Evolutionary conservation across 2,329 filamentous ascomycete genomes (phyloP).

Genomic region (Dendrostoma leiphaemia): DNA sequence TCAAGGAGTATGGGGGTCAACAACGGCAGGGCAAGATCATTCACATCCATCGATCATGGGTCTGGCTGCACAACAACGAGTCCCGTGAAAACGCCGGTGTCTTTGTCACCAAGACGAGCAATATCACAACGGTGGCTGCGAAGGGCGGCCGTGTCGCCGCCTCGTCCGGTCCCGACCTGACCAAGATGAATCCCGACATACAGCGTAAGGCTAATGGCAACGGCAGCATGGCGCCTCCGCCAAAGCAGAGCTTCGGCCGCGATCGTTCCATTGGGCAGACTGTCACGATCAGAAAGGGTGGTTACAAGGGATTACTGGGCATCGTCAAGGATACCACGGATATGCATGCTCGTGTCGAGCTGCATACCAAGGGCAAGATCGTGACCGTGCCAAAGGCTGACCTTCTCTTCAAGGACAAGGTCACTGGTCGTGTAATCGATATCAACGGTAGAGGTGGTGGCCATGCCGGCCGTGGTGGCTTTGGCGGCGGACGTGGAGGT

Average conservation of each 20-base stretch:
- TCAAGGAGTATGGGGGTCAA: conserved; percentile 87
- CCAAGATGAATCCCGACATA: conserved; percentile 88
- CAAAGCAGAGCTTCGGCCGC: conserved; percentile 63
- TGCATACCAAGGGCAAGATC: conserved; percentile 92
- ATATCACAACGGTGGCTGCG: conserved; percentile 87
- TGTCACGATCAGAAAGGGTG: conserved; percentile 81
- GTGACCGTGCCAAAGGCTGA: conserved; percentile 80
- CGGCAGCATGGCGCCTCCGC: conserved; percentile 65
- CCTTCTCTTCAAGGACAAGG: conserved; percentile 81
- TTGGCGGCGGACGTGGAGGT: conserved; percentile 23
- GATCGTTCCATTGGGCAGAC: conserved; percentile 89
- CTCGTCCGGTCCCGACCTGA: conserved; percentile 77
- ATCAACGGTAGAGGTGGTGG: conserved; percentile 52
- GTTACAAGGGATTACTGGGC: conserved; percentile 88
- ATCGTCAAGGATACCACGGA: conserved; percentile 96
- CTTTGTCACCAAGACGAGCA: conserved; percentile 81
- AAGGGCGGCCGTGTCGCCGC: conserved; percentile 82
- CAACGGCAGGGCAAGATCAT: conserved; percentile 84
- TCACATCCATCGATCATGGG: conserved; percentile 88
- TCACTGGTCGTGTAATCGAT: conserved; percentile 77
- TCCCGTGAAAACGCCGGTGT: conserved; percentile 85
- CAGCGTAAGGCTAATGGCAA: conserved; percentile 62
- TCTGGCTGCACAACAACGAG: conserved; percentile 84
- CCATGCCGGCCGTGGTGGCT: conserved; percentile 38
- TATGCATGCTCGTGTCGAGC: conserved; percentile 79